Percentiles rank a stretch among this genome's conserved stretches.
phyloP scores from a whole-genome alignment of 495 filamentous ascomycete species.

The Penicillium desertorum region DNA sequence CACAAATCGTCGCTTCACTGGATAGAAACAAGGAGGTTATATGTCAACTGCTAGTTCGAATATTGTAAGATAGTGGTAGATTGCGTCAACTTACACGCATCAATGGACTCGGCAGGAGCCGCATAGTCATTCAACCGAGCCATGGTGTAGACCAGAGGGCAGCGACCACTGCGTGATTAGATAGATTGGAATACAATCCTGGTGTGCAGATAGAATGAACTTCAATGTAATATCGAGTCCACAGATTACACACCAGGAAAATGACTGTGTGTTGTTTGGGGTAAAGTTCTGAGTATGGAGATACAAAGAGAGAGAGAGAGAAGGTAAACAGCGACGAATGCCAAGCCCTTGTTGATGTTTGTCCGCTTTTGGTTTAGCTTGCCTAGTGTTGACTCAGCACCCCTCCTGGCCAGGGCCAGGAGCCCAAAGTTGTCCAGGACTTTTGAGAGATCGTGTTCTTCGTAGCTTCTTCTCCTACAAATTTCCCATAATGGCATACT shows the following conservation, averaged over 20 bases:
- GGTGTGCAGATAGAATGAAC: neutral
- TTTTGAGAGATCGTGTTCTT: neutral
- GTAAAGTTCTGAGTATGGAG: conserved; percentile 1
- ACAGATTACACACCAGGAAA: neutral
- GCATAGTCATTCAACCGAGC: conserved; percentile 85
- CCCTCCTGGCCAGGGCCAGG: no score
- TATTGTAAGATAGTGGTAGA: neutral
- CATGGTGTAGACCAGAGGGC: conserved; percentile 52
- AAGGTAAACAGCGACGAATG: conserved; percentile 23
- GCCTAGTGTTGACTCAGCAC: conserved; percentile 22
- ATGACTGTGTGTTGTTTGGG: neutral
- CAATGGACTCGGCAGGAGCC: conserved; percentile 69
- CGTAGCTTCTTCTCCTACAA: neutral
- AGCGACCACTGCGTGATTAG: conserved; percentile 4
- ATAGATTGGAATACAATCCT: neutral
- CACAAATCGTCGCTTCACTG: conserved; percentile 83
- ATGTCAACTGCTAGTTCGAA: conserved; percentile 11
- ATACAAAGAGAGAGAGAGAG: conserved; percentile 7
- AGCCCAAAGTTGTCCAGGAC: neutral
- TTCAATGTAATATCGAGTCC: neutral
- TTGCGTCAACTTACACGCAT: conserved; percentile 63
- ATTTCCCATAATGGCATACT: conserved; percentile 53
- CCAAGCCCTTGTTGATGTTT: conserved; percentile 44
- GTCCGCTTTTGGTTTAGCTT: conserved; percentile 35
- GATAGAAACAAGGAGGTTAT: conserved; percentile 8